Evolutionary conservation across 2,329 filamentous ascomycete genomes (phyloP).

Genomic region (Ophiosphaerella korrae): DNA sequence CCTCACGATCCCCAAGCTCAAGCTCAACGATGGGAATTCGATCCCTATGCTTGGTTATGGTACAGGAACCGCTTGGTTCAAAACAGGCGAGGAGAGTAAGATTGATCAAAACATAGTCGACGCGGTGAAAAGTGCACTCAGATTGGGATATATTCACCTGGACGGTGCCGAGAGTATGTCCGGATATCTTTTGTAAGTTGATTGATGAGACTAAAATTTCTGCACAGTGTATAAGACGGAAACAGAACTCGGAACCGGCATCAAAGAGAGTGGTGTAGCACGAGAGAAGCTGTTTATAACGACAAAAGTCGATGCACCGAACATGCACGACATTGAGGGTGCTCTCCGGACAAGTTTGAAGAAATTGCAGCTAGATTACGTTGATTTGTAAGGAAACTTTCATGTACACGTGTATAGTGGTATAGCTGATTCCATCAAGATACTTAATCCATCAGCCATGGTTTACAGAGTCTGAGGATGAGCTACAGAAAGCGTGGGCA

Average conservation of each 20-base stretch:
- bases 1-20: conserved; percentile 62
- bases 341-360: conserved; percentile 62
- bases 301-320: conserved; percentile 59
- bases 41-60: conserved; percentile 77
- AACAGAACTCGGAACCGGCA: conserved; percentile 55
- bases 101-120: conserved; percentile 65
- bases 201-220: not conserved
- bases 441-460: conserved; percentile 68
- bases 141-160: conserved; percentile 72
- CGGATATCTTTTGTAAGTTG: not conserved
- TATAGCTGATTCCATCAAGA: conserved; percentile 37
- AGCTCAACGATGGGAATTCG: conserved; percentile 74
- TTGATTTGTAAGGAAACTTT: conserved; percentile 59
- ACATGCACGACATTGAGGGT: conserved; percentile 60
- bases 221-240: conserved; percentile 57
- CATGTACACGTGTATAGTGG: not conserved
- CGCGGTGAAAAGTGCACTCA: conserved; percentile 65
- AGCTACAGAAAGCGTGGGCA: conserved; percentile 64
- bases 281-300: conserved; percentile 57
- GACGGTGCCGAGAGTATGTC: conserved; percentile 71
- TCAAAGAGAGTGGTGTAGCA: conserved; percentile 51
- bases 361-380: conserved; percentile 65
- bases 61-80: conserved; percentile 72
- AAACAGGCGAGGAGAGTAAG: conserved; percentile 53
- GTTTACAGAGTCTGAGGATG: conserved; percentile 58